These are phyloP conservation scores for Thermothielavioides terrestris DNA, from an alignment of 495 filamentous ascomycete genomes.

Conservation along the genomic window DNA sequence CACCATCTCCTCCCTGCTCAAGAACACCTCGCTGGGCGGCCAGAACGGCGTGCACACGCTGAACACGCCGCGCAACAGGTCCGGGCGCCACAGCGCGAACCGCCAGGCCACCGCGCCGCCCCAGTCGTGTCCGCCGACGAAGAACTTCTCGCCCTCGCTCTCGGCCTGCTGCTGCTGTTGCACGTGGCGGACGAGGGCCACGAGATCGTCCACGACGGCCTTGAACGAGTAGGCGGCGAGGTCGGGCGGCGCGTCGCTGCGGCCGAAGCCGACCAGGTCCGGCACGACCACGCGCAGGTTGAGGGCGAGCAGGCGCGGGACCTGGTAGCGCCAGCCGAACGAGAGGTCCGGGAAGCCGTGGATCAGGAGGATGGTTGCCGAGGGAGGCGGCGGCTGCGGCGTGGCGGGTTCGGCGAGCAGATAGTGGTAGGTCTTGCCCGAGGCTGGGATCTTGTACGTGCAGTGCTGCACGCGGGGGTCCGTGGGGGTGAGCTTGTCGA, in stretches of 20 bases:
- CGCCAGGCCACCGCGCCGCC: slow-evolving; percentile 52
- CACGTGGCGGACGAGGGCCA: slow-evolving; percentile 9
- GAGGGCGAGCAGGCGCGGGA: slow-evolving; percentile 56
- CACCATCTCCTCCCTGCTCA: slow-evolving; percentile 43
- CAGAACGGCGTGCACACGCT: slow-evolving; percentile 68
- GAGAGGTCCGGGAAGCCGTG: slow-evolving; percentile 60
- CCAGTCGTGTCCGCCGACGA: slow-evolving; percentile 80
- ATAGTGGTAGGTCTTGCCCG: slow-evolving; percentile 57
- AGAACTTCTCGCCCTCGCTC: slow-evolving; percentile 29
- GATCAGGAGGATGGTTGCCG: slow-evolving; percentile 54
- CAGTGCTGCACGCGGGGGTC: slow-evolving; percentile 58
- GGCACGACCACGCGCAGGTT: slow-evolving; percentile 47
- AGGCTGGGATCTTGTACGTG: slow-evolving; percentile 39
- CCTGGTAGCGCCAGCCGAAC: slow-evolving; percentile 75
- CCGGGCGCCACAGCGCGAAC: slow-evolving; percentile 60
- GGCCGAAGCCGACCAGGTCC: slow-evolving; percentile 58
- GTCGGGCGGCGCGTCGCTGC: slow-evolving; percentile 48
- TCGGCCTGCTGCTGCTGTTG: background rate
- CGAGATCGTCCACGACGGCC: slow-evolving; percentile 55
- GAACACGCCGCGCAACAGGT: slow-evolving; percentile 63
- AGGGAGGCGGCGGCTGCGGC: slow-evolving; percentile 16
- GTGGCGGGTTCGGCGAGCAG: slow-evolving; percentile 55
- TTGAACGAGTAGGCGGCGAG: slow-evolving; percentile 55
- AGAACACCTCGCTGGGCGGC: slow-evolving; percentile 40
- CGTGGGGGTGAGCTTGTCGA: slow-evolving; percentile 53